phyloP scores from a whole-genome alignment of 768 basidiomycete genomes.

The Tylopilus plumbeoviolaceoides region DNA sequence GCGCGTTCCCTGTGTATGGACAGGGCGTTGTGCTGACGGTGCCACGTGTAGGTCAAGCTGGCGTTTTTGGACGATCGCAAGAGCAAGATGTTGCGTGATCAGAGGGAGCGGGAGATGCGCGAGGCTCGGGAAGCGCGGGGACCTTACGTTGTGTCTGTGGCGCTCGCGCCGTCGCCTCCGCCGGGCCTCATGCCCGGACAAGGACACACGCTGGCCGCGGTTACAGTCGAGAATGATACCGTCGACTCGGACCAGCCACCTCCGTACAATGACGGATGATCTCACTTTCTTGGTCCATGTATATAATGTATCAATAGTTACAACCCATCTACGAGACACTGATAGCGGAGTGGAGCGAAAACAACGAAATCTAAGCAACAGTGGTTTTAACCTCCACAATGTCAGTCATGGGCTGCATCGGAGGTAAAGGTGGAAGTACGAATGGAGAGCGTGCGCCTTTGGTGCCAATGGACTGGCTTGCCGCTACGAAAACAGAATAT shows the following conservation, averaged over 20 bases:
- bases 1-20: not conserved
- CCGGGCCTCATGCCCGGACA: conserved; percentile 22
- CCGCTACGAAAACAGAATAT: not conserved
- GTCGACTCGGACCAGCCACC: conserved; percentile 16
- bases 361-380: not conserved
- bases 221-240: conserved; percentile 1
- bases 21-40: too few species aligned
- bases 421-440: conserved; percentile 36
- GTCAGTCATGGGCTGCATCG: conserved; percentile 26
- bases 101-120: conserved; percentile 54
- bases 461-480: not conserved
- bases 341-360: not conserved
- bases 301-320: conserved; percentile 5
- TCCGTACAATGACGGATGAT: conserved; percentile 14
- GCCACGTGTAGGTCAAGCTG: conserved; percentile 55
- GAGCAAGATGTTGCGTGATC: conserved; percentile 47
- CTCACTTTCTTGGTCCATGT: not conserved
- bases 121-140: conserved; percentile 35
- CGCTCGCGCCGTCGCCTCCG: not conserved
- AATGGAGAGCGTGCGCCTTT: conserved; percentile 28
- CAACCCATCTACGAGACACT: not conserved
- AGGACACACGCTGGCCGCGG: conserved; percentile 17
- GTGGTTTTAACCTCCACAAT: conserved; percentile 7
- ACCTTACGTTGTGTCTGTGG: not conserved
- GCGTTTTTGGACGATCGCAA: conserved; percentile 78